Conservation (phyloP, 2,329 filamentous ascomycete genomes). For the Sclerotinia sclerotiorum region DNA sequence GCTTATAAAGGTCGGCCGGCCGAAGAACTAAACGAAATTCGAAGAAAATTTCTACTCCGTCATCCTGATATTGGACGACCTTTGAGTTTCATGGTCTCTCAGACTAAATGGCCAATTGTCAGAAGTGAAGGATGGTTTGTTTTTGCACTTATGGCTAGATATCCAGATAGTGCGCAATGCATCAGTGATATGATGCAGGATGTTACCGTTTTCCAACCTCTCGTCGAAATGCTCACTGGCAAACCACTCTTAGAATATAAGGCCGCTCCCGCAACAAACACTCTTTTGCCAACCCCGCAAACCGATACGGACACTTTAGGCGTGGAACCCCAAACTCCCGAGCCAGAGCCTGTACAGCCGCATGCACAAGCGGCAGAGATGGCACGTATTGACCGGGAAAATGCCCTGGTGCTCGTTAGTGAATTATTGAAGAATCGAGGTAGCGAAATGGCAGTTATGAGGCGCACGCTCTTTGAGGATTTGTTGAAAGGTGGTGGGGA, state of each 20-base stretch:
- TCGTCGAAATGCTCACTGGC: constrained; percentile 53
- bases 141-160: constrained; percentile 59
- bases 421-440: constrained; percentile 52
- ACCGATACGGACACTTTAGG: background rate
- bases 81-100: constrained; percentile 54
- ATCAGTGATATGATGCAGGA: constrained; percentile 48
- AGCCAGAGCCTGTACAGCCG: constrained; percentile 29
- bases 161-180: constrained; percentile 49
- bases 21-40: constrained; percentile 42
- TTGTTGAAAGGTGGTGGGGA: constrained; percentile 52
- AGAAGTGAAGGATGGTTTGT: constrained; percentile 63
- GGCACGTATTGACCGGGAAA: constrained; percentile 57
- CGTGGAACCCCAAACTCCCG: constrained; percentile 9
- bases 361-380: constrained; percentile 44
- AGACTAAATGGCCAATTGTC: constrained; percentile 58
- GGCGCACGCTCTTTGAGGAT: constrained; percentile 47
- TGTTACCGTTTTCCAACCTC: constrained; percentile 45
- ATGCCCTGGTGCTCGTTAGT: constrained; percentile 58
- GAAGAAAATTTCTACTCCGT: constrained; percentile 37
- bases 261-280: background rate
- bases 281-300: background rate
- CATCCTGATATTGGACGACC: constrained; percentile 40
- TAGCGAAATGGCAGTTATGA: constrained; percentile 44
- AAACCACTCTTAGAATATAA: constrained; percentile 38
- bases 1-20: constrained; percentile 39